phyloP scores from a whole-genome alignment of 306 rosid genomes.

The Quercus aquifolioides region DNA sequence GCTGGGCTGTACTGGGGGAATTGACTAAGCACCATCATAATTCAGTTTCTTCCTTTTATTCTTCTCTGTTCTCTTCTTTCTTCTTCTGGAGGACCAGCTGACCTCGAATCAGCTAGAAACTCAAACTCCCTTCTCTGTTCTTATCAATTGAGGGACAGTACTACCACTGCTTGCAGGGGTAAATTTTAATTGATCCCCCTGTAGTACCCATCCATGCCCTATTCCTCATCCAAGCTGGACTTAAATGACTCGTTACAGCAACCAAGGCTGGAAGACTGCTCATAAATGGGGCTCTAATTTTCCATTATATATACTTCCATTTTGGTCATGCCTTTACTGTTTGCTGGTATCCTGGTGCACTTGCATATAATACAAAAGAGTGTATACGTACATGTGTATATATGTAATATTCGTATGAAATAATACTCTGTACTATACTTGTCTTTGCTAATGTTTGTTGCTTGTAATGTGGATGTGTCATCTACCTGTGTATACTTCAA shows the following conservation, averaged over 20 bases:
- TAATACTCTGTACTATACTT: neutral
- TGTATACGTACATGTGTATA: too few species aligned
- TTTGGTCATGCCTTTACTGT: neutral
- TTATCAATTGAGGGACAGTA: neutral
- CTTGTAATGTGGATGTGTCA: conserved; percentile 9
- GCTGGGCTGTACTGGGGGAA: too few species aligned
- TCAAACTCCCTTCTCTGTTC: too few species aligned
- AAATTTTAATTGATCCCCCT: neutral
- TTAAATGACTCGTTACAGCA: neutral
- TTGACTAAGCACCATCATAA: too few species aligned
- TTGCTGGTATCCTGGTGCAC: neutral
- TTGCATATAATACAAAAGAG: neutral
- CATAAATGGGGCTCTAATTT: neutral
- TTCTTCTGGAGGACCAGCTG: too few species aligned
- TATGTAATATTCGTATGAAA: neutral
- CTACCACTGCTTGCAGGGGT: neutral
- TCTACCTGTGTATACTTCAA: neutral
- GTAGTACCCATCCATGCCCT: neutral
- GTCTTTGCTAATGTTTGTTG: neutral
- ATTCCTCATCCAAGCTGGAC: neutral
- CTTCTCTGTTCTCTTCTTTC: too few species aligned
- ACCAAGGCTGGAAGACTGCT: neutral
- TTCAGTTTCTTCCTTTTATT: too few species aligned
- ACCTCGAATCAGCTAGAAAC: too few species aligned
- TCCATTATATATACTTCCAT: neutral